phyloP scores from a whole-genome alignment of 345 rosid genomes.

The Syzygium grande region DNA sequence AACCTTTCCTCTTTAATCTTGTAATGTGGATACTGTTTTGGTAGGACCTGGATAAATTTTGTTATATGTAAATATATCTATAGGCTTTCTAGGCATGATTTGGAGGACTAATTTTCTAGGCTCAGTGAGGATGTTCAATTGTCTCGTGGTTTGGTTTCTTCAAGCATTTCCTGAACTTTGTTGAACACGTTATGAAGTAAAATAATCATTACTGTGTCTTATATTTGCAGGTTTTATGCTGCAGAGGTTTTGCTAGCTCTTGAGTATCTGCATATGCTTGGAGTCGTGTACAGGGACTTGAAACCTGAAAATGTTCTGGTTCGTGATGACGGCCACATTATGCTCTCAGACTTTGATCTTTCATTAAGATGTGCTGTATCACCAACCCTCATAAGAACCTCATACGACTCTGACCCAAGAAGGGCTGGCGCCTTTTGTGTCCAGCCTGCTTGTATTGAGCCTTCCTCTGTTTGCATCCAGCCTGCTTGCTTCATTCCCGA shows the following conservation, averaged over 20 bases:
- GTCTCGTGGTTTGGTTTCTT: not conserved
- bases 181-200: not conserved
- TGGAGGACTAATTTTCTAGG: not conserved
- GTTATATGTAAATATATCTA: not conserved
- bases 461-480: conserved; percentile 75
- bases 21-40: not conserved
- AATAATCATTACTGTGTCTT: not conserved
- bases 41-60: not conserved
- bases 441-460: conserved; percentile 91
- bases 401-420: conserved; percentile 60
- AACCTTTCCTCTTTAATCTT: not conserved
- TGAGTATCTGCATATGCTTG: conserved; percentile 98
- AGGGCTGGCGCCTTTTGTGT: conserved; percentile 67
- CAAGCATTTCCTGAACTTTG: not conserved
- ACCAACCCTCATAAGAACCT: conserved; percentile 70
- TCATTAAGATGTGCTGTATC: conserved; percentile 86
- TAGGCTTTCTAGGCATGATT: not conserved
- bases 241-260: conserved; percentile 94
- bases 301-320: conserved; percentile 98
- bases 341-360: conserved; percentile 98
- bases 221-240: conserved; percentile 72
- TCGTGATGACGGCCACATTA: conserved; percentile 96
- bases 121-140: not conserved
- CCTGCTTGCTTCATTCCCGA: conserved; percentile 79
- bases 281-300: conserved; percentile 95